These are phyloP conservation scores for Dactylonectria estremocensis DNA, from an alignment of 2,329 filamentous ascomycete genomes.

Conservation along the genomic window DNA sequence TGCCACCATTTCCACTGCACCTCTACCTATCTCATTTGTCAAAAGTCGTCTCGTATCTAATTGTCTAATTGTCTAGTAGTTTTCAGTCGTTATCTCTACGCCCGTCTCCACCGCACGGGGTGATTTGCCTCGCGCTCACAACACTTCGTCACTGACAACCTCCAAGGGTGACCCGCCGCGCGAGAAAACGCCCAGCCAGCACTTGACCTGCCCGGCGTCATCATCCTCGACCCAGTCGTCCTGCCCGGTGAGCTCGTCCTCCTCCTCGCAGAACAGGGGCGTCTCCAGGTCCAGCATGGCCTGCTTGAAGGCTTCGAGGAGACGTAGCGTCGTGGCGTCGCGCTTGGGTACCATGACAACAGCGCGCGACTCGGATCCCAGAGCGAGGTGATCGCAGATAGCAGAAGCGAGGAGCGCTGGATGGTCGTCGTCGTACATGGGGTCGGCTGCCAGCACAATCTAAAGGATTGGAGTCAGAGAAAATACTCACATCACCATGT, in stretches of 20 bases:
- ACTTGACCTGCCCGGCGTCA: conserved; percentile 67
- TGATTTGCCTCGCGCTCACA: conserved; percentile 7
- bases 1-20: neutral
- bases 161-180: conserved; percentile 49
- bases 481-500: conserved; percentile 20
- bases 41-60: conserved; percentile 21
- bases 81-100: neutral
- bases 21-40: neutral
- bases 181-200: conserved; percentile 78
- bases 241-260: conserved; percentile 75
- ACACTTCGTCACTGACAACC: conserved; percentile 28
- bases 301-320: conserved; percentile 74
- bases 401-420: conserved; percentile 81
- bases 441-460: conserved; percentile 88
- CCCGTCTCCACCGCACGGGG: conserved; percentile 3
- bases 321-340: conserved; percentile 74
- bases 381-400: conserved; percentile 77
- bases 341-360: conserved; percentile 87
- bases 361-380: conserved; percentile 71
- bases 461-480: conserved; percentile 49
- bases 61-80: conserved; percentile 21
- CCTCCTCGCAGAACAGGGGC: conserved; percentile 67
- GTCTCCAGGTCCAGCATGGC: conserved; percentile 69
- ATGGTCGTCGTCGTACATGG: conserved; percentile 89
- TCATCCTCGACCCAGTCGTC: conserved; percentile 80